phyloP scores from a whole-genome alignment of 768 basidiomycete species.

The Lactarius deliciosus region DNA sequence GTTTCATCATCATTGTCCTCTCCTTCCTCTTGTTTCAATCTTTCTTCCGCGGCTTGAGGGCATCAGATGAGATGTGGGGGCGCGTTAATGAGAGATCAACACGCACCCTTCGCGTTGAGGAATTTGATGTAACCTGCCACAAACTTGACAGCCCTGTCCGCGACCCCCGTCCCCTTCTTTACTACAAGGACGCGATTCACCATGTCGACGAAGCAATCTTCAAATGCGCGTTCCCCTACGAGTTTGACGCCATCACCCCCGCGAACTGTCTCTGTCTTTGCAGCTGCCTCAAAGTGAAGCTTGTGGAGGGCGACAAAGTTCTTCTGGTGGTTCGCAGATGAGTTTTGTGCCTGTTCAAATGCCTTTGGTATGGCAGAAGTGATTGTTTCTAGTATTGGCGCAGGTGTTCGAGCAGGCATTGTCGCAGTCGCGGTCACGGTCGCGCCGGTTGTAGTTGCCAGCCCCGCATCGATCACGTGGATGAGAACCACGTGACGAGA shows the following conservation, averaged over 20 bases:
- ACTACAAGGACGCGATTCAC: constrained; percentile 60
- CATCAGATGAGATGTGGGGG: not conserved
- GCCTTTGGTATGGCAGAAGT: constrained; percentile 53
- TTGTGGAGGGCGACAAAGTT: constrained; percentile 83
- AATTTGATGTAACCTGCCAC: constrained; percentile 74
- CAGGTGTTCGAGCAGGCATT: constrained; percentile 34
- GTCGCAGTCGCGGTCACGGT: not conserved
- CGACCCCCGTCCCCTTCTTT: constrained; percentile 78
- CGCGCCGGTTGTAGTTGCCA: not conserved
- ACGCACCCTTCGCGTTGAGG: constrained; percentile 72
- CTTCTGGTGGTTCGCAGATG: constrained; percentile 83
- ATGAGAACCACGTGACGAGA: no score
- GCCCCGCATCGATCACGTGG: not conserved
- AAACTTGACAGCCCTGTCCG: constrained; percentile 81
- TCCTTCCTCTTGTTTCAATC: constrained; percentile 35
- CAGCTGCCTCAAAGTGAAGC: constrained; percentile 65
- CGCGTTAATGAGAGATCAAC: not conserved
- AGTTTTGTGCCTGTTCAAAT: constrained; percentile 76
- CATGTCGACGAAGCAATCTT: constrained; percentile 59
- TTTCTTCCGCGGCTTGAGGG: constrained; percentile 38
- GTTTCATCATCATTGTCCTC: constrained; percentile 49
- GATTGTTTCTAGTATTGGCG: constrained; percentile 35
- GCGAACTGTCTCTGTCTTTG: constrained; percentile 48
- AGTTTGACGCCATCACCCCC: constrained; percentile 54
- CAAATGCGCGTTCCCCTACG: constrained; percentile 76